Evolutionary conservation across 2,329 filamentous ascomycete genomes (phyloP).

Genomic region (Calonectria fujianensis): DNA sequence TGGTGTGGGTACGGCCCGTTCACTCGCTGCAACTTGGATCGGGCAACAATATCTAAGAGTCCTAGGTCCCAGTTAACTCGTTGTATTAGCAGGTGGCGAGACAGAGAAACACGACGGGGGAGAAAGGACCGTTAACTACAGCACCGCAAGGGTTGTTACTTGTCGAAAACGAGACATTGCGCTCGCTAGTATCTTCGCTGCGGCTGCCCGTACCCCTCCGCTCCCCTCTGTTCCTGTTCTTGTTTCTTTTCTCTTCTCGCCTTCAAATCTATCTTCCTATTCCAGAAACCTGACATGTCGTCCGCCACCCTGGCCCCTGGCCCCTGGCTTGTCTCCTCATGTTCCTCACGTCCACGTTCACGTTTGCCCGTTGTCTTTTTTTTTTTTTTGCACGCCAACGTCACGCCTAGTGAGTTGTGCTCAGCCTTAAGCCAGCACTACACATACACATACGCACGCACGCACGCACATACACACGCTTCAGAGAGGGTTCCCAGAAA

Average conservation of each 20-base stretch:
- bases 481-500: slow-evolving; percentile 2
- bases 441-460: not conserved
- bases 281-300: slow-evolving; percentile 12
- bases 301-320: not conserved
- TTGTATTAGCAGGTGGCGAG: slow-evolving; percentile 2
- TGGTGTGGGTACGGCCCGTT: slow-evolving; percentile 21
- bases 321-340: slow-evolving; percentile 14
- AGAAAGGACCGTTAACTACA: not conserved
- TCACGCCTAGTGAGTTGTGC: not conserved
- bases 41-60: slow-evolving; percentile 13
- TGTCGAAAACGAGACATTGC: not conserved
- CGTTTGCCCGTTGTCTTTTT: not conserved
- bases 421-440: not conserved
- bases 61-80: not conserved
- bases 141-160: not conserved
- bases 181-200: not conserved
- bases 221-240: not conserved
- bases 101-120: not conserved
- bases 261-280: slow-evolving; percentile 2
- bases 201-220: not conserved
- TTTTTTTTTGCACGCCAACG: not conserved
- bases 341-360: not conserved
- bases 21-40: slow-evolving; percentile 21
- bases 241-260: slow-evolving; percentile 17
- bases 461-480: not conserved